Percentiles rank a stretch among this genome's conserved stretches.
Conservation (phyloP, 2,329 filamentous ascomycete species). For the Teratosphaeria nubilosa region DNA sequence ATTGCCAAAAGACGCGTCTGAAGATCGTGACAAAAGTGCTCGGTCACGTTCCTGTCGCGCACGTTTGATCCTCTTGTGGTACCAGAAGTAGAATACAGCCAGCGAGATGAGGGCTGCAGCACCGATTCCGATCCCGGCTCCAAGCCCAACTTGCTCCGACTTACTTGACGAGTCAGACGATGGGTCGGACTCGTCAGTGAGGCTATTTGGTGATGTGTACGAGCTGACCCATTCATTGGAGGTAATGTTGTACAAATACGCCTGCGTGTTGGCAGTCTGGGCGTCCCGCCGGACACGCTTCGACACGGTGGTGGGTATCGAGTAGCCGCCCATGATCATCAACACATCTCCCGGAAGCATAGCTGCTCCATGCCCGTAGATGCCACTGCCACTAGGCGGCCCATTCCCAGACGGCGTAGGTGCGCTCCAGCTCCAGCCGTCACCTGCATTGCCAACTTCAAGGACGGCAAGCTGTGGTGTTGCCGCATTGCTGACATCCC, state of each 20-base stretch:
- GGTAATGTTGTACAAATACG: constrained; percentile 52
- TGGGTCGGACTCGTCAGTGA: not conserved
- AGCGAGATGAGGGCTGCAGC: constrained; percentile 32
- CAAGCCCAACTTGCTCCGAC: constrained; percentile 37
- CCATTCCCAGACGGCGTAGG: constrained; percentile 44
- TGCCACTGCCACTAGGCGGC: constrained; percentile 34
- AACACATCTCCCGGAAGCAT: constrained; percentile 53
- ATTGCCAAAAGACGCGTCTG: constrained; percentile 32
- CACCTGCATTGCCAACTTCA: constrained; percentile 54
- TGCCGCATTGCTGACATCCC: constrained; percentile 64
- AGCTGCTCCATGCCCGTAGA: constrained; percentile 52
- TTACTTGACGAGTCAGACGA: constrained; percentile 7
- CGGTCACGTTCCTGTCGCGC: constrained; percentile 41
- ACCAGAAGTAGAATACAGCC: constrained; percentile 39
- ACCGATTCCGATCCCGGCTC: constrained; percentile 35
- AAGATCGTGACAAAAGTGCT: constrained; percentile 35
- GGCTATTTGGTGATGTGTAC: constrained; percentile 38
- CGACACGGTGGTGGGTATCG: constrained; percentile 33
- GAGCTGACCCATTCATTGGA: constrained; percentile 48
- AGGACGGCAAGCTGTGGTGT: constrained; percentile 72
- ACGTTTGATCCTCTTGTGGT: constrained; percentile 30
- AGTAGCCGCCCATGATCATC: constrained; percentile 51
- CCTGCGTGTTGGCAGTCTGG: constrained; percentile 31
- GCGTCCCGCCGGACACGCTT: constrained; percentile 27
- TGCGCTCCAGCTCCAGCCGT: constrained; percentile 55